Evolutionary conservation across 1,139 yeast species (phyloP), one percentile per base, ranked within the genome.

Genomic region (Magnusiomyces magnusii): DNA sequence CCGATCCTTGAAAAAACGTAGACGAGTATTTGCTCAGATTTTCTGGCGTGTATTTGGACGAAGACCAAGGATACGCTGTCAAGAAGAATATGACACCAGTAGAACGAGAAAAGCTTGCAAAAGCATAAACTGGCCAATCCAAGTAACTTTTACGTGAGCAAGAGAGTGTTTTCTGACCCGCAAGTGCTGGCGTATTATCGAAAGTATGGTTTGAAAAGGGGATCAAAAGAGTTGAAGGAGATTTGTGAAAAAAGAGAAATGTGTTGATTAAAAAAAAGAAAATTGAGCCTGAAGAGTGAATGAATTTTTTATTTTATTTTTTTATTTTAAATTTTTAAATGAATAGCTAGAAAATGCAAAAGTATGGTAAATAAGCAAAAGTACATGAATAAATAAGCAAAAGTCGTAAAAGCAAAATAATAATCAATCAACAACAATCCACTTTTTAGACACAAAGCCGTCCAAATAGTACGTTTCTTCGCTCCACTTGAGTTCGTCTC

Each of bases 31-130:
- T 80, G 64, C 80, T 93, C 65, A 70, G 69, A 51, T 74, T 77
- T 53, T 57, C 87, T 66, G 95, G 95, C 39, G 77, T 84, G 39
- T 73, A 73, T 27, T 80, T 93, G 64, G 80, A 80, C 31, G 74
- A 76, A 15, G 96, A 95, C 58, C 98, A 93, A 76, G 98, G 98
- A 42, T 93, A 70, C 68, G 70, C 27, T 23, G 31, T 27, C 47
- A 17, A 24, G 23, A 51, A 51, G 31, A 39, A 51, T 28, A 27
- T 23, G 47, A 23, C 44, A 21, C 9, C 23, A 10, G n/a, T 23
- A 5, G 36, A 49, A 27, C 31, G 21, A 3, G 51, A 49, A 49
- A 17, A n/a, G 21, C 9, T 49, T 49, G 51, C n/a, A 49, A 10
- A 49, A 49, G 17, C 15, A 24, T 2, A 44, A 23, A 27, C 24